Evolutionary conservation across 2,329 filamentous ascomycete species (phyloP).

Genomic region (Aureobasidium vineae): DNA sequence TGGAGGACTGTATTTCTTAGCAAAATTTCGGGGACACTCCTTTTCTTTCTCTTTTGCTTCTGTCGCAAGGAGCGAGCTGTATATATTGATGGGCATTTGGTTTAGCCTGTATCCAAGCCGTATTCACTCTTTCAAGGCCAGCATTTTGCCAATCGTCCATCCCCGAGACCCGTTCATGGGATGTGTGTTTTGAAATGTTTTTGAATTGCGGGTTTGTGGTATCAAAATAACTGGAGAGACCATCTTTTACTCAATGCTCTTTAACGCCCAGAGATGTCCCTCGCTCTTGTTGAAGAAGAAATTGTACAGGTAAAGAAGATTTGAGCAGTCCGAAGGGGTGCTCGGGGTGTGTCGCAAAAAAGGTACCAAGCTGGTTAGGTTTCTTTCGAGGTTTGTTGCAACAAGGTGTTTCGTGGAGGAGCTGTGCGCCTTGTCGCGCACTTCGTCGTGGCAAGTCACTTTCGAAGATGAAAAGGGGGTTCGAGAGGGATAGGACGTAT

Average conservation of each 20-base stretch:
- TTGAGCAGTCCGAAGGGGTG: no score
- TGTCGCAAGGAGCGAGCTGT: not conserved
- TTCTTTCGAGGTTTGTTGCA: not conserved
- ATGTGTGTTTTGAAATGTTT: not conserved
- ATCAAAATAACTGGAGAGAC: no score
- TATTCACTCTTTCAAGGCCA: not conserved
- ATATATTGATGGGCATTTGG: not conserved
- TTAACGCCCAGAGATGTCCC: no score
- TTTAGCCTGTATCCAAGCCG: not conserved
- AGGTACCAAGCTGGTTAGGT: not conserved
- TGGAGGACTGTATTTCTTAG: not conserved
- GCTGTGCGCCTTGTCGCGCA: not conserved
- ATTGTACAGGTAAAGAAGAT: no score
- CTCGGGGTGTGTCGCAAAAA: not conserved
- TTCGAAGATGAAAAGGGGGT: no score
- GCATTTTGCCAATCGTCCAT: not conserved
- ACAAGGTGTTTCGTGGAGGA: not conserved
- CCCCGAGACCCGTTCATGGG: not conserved
- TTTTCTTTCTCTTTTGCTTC: not conserved
- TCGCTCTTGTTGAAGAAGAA: no score
- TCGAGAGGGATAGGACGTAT: not conserved
- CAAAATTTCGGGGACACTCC: conserved; percentile 1
- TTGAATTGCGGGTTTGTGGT: not conserved
- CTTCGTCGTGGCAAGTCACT: no score
- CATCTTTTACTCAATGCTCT: no score